Evolutionary conservation across 805 yeast species (phyloP), one percentile per base, ranked within the genome.

Genomic region (Huiozyma naganishii): DNA sequence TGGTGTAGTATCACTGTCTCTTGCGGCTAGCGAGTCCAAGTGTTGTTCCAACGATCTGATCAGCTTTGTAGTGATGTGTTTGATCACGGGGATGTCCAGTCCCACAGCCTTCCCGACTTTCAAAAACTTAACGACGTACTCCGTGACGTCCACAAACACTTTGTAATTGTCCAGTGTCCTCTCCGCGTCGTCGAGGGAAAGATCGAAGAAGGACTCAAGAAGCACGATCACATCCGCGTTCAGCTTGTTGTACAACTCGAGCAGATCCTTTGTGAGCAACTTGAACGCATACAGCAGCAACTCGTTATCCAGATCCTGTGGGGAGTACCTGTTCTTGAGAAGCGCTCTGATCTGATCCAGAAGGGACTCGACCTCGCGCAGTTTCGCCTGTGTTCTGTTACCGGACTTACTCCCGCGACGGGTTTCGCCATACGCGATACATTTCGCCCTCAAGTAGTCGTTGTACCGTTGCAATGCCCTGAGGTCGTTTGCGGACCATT

Each of bases 171-270:
- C 77, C 47, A 90, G 72, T 0, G 96, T 89, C 48, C 88, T 73
- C 58, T 83, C 86, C 2, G 97, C 97, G 58, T 90, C 95, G 30
- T 68, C 66, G 50, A 76, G 79, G 32, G 88, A 78, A 77, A 92
- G 81, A 64, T 92, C 98, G 66, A 92, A 92, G 65, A 85, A 92
- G 57, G 89, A 94, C 63, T 92, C 97, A 48, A 92, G 73, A 37
- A 92, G 66, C 54, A 88, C 90, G 52, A 92, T 89, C 23, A 92
- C 95, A 32, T 97, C 97, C 65, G 92, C 97, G 65, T 92, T 92
- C 51, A 90, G 68, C 40, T 83, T 79, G 65, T 90, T 95, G 65
- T 86, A 94, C 36, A 90, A 67, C 1, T 85, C 75, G 50, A 92
- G 70, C 48, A 90, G 70, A 62, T 92, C 98, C 53, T 83, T 83